Evolutionary conservation across 768 basidiomycete species (phyloP), one percentile per base, ranked within the genome.

Genomic region (Tulasnella sp.): DNA sequence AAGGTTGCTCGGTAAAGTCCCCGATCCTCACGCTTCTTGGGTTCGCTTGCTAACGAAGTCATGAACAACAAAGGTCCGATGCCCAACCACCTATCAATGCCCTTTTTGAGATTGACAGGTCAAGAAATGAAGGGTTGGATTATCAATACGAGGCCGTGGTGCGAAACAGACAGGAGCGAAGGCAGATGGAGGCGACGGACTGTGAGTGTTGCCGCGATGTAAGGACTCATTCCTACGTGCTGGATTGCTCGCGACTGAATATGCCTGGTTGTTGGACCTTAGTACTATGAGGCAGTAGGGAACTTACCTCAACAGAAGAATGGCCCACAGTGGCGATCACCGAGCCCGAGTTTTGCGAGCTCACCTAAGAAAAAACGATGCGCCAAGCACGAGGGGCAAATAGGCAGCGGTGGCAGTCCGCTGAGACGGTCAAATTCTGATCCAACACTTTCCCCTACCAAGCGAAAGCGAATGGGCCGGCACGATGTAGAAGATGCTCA

Each of bases 151-250:
- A 94, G 64, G 89, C 91, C 70, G 93, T 94, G 19, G 91, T 93
- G 15, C 85, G 94, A 36, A 85, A 85, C 52, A 91, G 86, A 79
- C 87, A 87, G 22, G 87, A 88, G 40, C 85, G 96, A 39, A 86
- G 85, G 79, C 84, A 84, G 72, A 86, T 97, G 86, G 86, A 91
- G 71, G 95, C 87, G 3, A 89, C 86, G 1, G 93, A 94, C 78
- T 97, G 94, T 81, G 92, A 93, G 78, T 91, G 90, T 77, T 97
- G 95, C 81, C 88, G 85, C 52, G 91, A 90, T 70, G 94, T 93
- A 80, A 76, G 88, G 83, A 0, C 49, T 34, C 38, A 9, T 19
- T 58, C 52, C 29, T 42, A 9, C 25, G 25, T 14, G 58, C 25
- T 25, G 1, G 58, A 58, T 58, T 37, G 29, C 37, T 25, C 36